Evolutionary conservation across 106 monocot genomes (phyloP), one percentile per base, ranked within the genome.

Genomic region (Dendrobium catenatum): DNA sequence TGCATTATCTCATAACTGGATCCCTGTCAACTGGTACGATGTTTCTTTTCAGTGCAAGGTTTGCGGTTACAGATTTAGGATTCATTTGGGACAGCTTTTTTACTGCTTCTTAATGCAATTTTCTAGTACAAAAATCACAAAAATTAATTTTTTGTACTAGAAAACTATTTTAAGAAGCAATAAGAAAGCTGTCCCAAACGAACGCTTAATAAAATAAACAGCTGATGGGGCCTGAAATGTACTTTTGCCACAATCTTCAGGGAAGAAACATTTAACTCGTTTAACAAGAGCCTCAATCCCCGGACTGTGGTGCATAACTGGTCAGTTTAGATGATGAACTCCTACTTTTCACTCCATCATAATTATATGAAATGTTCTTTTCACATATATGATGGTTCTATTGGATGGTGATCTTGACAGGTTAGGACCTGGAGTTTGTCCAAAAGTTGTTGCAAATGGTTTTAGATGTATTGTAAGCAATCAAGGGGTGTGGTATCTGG

Each of bases 261-360:
- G 99, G 95, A 99, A 85, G 99, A 99, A 90, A 99, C 99, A 13
- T 99, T 99, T 86, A 91, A 91, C 58, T 26, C 87, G 33, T 99
- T 99, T 76, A 78, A 82, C 73, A 91, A 87, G 83, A 95, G 91
- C 22, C 90, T 99, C 79, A 81, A 93, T 91, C 93, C 90, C 59
- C 87, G 83, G 68, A 95, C 95, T 17, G 85, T 99, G 4, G 90
- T 99, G 37, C 99, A 99, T 82, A 99, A 99, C 76, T 99, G 99
- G 99, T 98, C 58, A 11, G 85, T 82, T 77, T 67, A 3, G 27
- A 51, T 11, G 11, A 19, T 74, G 19, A 42, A 43, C 19, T 74
- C 18, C 7, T 44, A 8, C 8, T 29, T 74, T 74, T 16, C 37
- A 29, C 29, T 29, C 0, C 15, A 4, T 70, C 33, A 37, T 70